Base-by-base conservation (phyloP, 1,139 yeast genomes). In the Pichiaceae sp. region DNA sequence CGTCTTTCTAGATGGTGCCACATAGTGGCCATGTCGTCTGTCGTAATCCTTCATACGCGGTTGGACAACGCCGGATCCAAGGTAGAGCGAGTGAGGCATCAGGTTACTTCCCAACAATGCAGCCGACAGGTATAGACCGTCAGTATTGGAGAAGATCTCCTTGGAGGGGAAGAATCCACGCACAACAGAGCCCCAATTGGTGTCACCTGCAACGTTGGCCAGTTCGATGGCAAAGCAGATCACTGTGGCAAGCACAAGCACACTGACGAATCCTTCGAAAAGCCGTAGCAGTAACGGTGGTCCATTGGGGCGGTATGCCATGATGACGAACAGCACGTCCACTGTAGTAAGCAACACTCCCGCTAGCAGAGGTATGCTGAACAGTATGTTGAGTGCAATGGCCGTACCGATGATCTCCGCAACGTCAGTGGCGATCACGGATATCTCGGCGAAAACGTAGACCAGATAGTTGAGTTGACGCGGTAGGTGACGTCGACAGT, bases 61-160 rank as follows among this genome's bases (percentile, higher is more conserved):
- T 56, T 89, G 96, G 8, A 91, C 97, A 40, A 91, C 69, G 1
- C 96, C 95, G 0, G 95, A 83, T 1, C 98, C 98, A 39, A 91
- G 65, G 54, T 84, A 91, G 32, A 91, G 65, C 1, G 95, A 82
- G 57, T 91, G 98, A 3, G 98, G 98, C 98, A 91, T 91, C 23
- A 91, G 95, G 1, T 97, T 93, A 21, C 97, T 96, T 17, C 98
- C 98, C 38, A 91, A 66, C 38, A 91, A 83, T 17, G 96, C 97
- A 48, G 94, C 77, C 36, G 95, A 78, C 31, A 86, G 65, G 54
- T 84, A 91, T 32, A 89, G 64, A 0, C 96, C 97, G 28, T 84
- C 79, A 41, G 79, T 76, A 38, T 85, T 84, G 14, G 47, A 37
- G 28, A 86, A 69, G 15, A 86, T 76, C 36, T 76, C 73, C 25